Evolutionary conservation across 257 asterid genomes (phyloP).

Genomic region (Solanum lycopersicoides): DNA sequence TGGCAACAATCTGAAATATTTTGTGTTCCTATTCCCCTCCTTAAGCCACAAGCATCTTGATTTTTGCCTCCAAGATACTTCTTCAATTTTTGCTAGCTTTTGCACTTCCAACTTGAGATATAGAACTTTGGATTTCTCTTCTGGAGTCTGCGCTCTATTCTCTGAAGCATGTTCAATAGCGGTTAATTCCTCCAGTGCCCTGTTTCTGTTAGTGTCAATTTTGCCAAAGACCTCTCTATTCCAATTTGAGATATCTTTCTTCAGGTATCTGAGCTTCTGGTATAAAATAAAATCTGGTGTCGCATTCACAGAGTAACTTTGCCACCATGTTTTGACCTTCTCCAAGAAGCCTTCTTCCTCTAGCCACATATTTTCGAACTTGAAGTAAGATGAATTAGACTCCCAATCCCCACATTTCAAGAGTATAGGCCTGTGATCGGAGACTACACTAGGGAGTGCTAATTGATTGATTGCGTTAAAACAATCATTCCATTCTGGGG

Average conservation of each 20-base stretch:
- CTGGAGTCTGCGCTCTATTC: neutral
- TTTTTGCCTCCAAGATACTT: neutral
- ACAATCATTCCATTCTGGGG: neutral
- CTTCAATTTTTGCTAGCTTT: no score
- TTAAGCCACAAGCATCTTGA: neutral
- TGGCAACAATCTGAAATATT: neutral
- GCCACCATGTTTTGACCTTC: neutral
- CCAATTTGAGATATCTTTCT: neutral
- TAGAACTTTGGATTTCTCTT: neutral
- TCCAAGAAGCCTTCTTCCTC: neutral
- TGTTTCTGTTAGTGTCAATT: no score
- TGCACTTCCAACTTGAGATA: neutral
- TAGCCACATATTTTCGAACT: neutral
- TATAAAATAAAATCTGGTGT: neutral
- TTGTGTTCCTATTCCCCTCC: neutral
- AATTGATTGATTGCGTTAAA: neutral
- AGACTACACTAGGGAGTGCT: neutral
- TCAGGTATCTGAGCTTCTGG: neutral
- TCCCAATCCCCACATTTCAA: neutral
- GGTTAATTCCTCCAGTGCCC: neutral
- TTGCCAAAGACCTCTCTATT: neutral
- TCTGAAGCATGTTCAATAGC: neutral
- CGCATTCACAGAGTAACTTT: neutral
- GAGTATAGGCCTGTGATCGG: neutral
- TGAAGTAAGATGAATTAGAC: neutral